phyloP scores from a whole-genome alignment of 169 alveolate genomes.

The Cryptosporidium felis region DNA sequence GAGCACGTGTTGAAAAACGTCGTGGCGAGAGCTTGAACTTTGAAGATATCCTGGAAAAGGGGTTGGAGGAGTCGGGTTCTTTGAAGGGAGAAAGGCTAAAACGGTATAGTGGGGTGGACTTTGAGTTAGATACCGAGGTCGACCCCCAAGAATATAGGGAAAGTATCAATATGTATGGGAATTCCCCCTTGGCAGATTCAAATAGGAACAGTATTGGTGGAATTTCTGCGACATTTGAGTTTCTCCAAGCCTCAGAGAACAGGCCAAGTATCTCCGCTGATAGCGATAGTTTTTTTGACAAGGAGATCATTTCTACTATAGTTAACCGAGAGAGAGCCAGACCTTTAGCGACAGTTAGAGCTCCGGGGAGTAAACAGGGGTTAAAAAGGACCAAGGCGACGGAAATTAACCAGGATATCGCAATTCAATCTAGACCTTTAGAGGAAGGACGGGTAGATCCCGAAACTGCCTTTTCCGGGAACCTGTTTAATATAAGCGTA shows the following conservation, averaged over 20 bases:
- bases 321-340: neutral
- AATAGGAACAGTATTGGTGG: conserved; percentile 65
- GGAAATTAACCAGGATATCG: conserved; percentile 5
- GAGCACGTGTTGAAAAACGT: conserved; percentile 20
- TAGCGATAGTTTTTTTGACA: neutral
- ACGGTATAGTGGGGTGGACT: neutral
- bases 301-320: neutral
- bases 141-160: neutral
- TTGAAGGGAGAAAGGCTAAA: neutral
- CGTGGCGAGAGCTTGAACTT: conserved; percentile 43
- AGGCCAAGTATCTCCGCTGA: conserved; percentile 18
- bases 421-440: neutral
- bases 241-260: neutral
- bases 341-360: neutral
- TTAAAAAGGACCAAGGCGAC: conserved; percentile 5
- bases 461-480: neutral
- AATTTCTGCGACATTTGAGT: conserved; percentile 16
- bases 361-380: neutral
- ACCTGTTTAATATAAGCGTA: neutral
- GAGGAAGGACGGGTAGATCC: neutral
- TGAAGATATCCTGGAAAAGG: conserved; percentile 28
- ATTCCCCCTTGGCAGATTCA: neutral
- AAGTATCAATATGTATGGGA: conserved; percentile 11
- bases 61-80: conserved; percentile 38
- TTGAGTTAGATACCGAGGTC: neutral